Base-by-base conservation (phyloP, 2,329 filamentous ascomycete genomes). In the Aurifilum marmelostoma region DNA sequence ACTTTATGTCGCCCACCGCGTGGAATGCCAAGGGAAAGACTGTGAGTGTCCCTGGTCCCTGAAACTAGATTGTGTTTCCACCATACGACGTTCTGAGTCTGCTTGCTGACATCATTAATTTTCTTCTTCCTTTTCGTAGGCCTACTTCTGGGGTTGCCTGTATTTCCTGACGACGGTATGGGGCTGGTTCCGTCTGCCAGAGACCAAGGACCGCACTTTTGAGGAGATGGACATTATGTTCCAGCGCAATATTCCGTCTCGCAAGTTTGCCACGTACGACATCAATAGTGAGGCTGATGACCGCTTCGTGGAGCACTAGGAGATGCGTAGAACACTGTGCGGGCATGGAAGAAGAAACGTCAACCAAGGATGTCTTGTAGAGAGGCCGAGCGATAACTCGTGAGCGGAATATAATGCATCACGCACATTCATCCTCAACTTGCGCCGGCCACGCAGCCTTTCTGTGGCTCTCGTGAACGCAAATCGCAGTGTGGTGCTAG, bases 131-230 rank as follows among this genome's bases (percentile, higher is more conserved):
- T 12, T n/a, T 21, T 60, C 34, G 29, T 18, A 80, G 78, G 80
- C 79, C n/a, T 82, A 82, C 73, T 83, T 83, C 74, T 82, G 80
- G 80, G 77, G 77, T 8, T 75, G 71, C 4, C 70, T 80, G 50
- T 77, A 79, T 12, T 76, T 78, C 16, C 67, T 83, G 6, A 80
- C 79, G 1, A 75, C 78, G 1, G 60, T 80, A 14, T 83, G 81
- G 80, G 80, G 79, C 9, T 83, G 77, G 71, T 83, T 82, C 74
- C 78, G 81, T 27, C 72, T 83, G 67, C 80, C 81, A 32, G 82
- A 83, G 76, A 82, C 81, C 63, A 83, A 82, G 76, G 80, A 76
- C 65, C 79, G 81, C 47, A 83, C 82, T 2, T 83, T 81, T 72
- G 80, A 80, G 64, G 82, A 83, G 73, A 74, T 83, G 76, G 82